Base-by-base conservation (phyloP, 352 stramenopile genomes). In the Pythium dissimile region DNA sequence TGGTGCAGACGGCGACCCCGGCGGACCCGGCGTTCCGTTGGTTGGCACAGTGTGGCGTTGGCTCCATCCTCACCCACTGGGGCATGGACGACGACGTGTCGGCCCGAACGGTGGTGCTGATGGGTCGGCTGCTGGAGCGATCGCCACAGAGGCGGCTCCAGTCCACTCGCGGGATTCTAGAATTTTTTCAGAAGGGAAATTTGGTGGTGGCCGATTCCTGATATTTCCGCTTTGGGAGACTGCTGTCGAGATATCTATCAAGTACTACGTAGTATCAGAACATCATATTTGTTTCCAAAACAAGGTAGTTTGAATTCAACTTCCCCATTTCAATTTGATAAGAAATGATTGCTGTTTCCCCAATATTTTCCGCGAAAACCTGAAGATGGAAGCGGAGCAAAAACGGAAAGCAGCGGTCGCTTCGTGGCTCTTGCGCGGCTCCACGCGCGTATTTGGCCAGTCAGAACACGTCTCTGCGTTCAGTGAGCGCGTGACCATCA, bases 41-140 rank as follows among this genome's bases (percentile, higher is more conserved):
- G 4, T 50, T 85, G 35, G 55, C 63, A 13, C 26, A 28, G 11
- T 20, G 69, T 16, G 77, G 79, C 4, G 46, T 74, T 31, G 11
- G 35, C 3, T 67, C 58, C 9, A 49, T 85, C 28, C 53, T 87
- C 10, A n/a, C 59, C 23, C 30, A 64, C 16, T 83, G 73, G 71
- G 26, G 46, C 4, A 54, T 54, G 46, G 30, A 54, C 18, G 9
- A 58, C 1, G 59, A 77, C 46, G 64, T 54, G 28, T 37, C 21
- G 0, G 46, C 10, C 2, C 18, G 8, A 9, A 21, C 23, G 2
- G 20, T 43, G 8, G 2, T 18, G 23, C 20, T 54, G 30, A 28
- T 54, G 16, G 31, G 16, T 12, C 13, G 44, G 13, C 27, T 51
- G 27, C 44, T 51, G 7, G 20, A n/a, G 15, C 10, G 10, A 5